phyloP scores from a whole-genome alignment of 23 red algal species.

The Gracilaria domingensis region DNA sequence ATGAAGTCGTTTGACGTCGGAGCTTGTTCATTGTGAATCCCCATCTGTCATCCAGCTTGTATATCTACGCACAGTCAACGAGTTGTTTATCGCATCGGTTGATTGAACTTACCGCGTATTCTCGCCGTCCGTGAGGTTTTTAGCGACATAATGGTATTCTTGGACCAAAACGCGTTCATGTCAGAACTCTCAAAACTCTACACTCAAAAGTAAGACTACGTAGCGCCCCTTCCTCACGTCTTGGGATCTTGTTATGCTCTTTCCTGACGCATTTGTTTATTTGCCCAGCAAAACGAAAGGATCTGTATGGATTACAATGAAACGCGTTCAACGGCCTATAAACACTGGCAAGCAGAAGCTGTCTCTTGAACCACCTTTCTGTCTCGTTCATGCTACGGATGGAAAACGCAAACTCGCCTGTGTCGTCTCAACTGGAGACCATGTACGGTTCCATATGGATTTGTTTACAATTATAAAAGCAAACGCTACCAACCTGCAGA shows the following conservation, averaged over 20 bases:
- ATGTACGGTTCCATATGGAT: constrained; percentile 76
- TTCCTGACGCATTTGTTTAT: background rate
- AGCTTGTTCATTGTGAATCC: too few species aligned
- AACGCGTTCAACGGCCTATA: constrained; percentile 61
- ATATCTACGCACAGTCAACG: too few species aligned
- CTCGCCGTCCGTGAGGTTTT: background rate
- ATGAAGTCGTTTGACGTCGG: too few species aligned
- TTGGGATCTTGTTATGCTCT: background rate
- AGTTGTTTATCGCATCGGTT: too few species aligned
- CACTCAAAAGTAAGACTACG: constrained; percentile 56
- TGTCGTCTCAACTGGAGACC: constrained; percentile 50
- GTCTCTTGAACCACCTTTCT: constrained; percentile 38
- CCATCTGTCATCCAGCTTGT: too few species aligned
- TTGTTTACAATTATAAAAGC: constrained; percentile 76
- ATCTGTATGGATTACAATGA: constrained; percentile 80
- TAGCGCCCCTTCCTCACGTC: background rate
- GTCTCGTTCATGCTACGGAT: constrained; percentile 72
- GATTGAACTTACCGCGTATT: background rate
- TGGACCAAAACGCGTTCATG: constrained; percentile 80
- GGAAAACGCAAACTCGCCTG: constrained; percentile 76
- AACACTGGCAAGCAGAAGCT: constrained; percentile 56
- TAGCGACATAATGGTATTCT: constrained; percentile 45
- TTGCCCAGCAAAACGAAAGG: constrained; percentile 69
- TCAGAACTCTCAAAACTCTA: constrained; percentile 80
- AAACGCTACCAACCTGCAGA: constrained; percentile 47